Evolutionary conservation across 2,329 filamentous ascomycete species (phyloP).

Genomic region (Cladosporium velox): DNA sequence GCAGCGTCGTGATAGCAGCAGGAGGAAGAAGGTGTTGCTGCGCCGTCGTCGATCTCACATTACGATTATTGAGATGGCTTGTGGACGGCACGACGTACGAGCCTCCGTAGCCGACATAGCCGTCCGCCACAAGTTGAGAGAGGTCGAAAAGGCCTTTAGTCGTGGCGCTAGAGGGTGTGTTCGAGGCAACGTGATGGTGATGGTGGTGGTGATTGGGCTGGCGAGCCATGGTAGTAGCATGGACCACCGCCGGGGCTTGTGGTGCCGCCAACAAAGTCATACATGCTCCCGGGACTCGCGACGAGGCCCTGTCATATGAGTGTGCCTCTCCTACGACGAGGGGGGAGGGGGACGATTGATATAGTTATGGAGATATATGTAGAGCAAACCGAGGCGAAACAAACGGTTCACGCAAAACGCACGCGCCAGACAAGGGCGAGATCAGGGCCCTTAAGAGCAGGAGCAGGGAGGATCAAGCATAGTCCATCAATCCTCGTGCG

Average conservation of each 20-base stretch:
- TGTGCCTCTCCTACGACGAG: background rate
- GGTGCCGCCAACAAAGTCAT: constrained; percentile 13
- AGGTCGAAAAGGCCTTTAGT: constrained; percentile 15
- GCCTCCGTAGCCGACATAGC: constrained; percentile 15
- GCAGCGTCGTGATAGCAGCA: constrained; percentile 8
- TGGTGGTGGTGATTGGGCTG: constrained; percentile 22
- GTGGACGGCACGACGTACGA: constrained; percentile 5
- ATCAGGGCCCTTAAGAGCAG: background rate
- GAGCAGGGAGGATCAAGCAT: background rate
- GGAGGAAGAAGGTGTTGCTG: constrained; percentile 8
- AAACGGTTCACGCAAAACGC: constrained; percentile 6
- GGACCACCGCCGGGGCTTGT: constrained; percentile 16
- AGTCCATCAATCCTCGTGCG: background rate
- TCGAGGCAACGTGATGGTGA: constrained; percentile 17
- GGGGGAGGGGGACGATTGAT: background rate
- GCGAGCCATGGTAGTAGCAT: constrained; percentile 17
- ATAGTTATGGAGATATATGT: background rate
- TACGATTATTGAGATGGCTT: background rate
- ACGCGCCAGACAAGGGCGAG: constrained; percentile 7
- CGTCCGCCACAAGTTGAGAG: constrained; percentile 1
- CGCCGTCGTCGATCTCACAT: constrained; percentile 6
- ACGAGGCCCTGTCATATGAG: background rate
- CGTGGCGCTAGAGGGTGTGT: constrained; percentile 5
- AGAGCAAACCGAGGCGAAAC: background rate
- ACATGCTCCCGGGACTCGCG: constrained; percentile 12